Percentiles rank a stretch among this genome's conserved stretches.
Conservation (phyloP, 352 stramenopile species). For the Vaucheria bursata region DNA sequence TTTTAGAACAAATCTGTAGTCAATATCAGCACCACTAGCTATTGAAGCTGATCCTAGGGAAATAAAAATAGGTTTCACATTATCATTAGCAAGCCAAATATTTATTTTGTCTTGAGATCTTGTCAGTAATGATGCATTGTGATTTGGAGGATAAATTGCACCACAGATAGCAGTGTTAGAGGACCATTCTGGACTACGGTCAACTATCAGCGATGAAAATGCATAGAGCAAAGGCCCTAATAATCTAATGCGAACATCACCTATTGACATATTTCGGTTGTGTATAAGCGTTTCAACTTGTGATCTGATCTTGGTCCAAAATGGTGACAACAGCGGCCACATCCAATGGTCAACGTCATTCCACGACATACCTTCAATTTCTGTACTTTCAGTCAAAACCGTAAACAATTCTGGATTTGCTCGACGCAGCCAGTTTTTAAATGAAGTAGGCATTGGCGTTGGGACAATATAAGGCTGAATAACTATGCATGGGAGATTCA, state of each 20-base stretch:
- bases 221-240: slow-evolving; percentile 21
- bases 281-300: too few species aligned
- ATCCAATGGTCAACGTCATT: slow-evolving; percentile 43
- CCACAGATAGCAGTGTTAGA: slow-evolving; percentile 17
- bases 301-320: slow-evolving; percentile 1
- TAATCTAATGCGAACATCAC: too few species aligned
- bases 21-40: neutral
- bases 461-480: slow-evolving; percentile 31
- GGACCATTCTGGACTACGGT: slow-evolving; percentile 24
- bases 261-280: too few species aligned
- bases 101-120: too few species aligned
- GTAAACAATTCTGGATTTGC: neutral
- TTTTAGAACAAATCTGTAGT: neutral
- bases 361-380: slow-evolving; percentile 9
- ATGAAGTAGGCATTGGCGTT: slow-evolving; percentile 32
- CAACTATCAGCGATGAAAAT: slow-evolving; percentile 36
- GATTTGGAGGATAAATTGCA: slow-evolving; percentile 18
- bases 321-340: slow-evolving; percentile 36
- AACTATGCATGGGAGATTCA: slow-evolving; percentile 15
- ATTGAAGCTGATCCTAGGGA: neutral
- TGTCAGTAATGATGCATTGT: neutral
- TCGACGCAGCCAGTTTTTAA: slow-evolving; percentile 16
- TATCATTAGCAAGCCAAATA: too few species aligned
- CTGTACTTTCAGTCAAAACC: neutral
- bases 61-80: too few species aligned